Evolutionary conservation across 306 rosid genomes (phyloP).

Genomic region (Boehmeria nivea): DNA sequence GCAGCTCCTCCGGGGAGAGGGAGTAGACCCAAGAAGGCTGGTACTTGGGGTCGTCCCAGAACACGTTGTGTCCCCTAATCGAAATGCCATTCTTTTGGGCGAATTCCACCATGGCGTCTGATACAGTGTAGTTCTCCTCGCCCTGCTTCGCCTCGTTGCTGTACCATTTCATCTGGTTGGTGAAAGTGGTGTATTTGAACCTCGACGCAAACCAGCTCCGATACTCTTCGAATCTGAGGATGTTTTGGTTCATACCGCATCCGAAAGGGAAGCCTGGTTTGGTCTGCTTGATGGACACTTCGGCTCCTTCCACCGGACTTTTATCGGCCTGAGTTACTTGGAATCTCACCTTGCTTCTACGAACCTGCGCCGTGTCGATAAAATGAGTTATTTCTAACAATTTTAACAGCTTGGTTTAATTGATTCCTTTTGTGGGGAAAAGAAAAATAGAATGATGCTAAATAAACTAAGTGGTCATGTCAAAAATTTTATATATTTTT

Average conservation of each 20-base stretch:
- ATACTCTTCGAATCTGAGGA: slow-evolving; percentile 46
- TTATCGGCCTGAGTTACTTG: slow-evolving; percentile 31
- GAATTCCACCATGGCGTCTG: slow-evolving; percentile 62
- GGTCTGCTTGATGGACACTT: slow-evolving; percentile 24
- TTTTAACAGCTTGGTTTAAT: no score
- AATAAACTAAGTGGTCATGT: not conserved
- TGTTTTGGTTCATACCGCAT: slow-evolving; percentile 49
- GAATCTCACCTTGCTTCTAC: slow-evolving; percentile 47
- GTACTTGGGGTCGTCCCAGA: slow-evolving; percentile 45
- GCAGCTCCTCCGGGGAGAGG: slow-evolving; percentile 28
- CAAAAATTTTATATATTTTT: not conserved
- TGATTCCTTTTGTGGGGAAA: not conserved
- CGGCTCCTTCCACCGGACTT: slow-evolving; percentile 39
- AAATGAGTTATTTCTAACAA: no score
- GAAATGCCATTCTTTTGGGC: slow-evolving; percentile 38
- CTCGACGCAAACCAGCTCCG: slow-evolving; percentile 57
- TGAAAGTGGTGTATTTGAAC: slow-evolving; percentile 57
- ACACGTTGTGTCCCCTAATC: slow-evolving; percentile 63
- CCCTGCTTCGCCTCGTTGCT: slow-evolving; percentile 52
- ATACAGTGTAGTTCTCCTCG: slow-evolving; percentile 51
- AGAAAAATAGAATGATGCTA: not conserved
- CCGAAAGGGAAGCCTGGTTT: slow-evolving; percentile 49
- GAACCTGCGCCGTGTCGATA: slow-evolving; percentile 33
- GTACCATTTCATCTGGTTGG: slow-evolving; percentile 79
- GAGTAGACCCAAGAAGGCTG: slow-evolving; percentile 60